Evolutionary conservation across 805 yeast species (phyloP).

Genomic region (Yamadazyma paraphyllophila): DNA sequence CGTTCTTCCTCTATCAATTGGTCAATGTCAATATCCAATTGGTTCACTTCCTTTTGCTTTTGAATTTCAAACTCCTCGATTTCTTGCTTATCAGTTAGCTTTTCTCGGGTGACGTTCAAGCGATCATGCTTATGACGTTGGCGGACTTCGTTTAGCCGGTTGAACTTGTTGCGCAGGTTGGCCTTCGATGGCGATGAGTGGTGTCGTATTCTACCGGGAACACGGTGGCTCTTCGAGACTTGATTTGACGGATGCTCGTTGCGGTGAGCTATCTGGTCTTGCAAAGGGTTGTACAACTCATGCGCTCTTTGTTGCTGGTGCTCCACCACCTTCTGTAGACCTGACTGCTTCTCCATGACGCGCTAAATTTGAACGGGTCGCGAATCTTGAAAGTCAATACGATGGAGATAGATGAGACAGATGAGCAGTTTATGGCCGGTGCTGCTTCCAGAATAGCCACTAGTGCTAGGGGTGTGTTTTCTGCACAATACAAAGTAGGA

Average conservation of each 20-base stretch:
- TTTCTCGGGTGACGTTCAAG: conserved; percentile 16
- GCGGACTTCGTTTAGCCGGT: conserved; percentile 21
- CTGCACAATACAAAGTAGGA: background rate
- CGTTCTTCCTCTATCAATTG: conserved; percentile 1
- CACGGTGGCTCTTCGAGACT: no score
- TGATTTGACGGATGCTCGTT: background rate
- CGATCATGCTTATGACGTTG: conserved; percentile 23
- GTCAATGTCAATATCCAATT: background rate
- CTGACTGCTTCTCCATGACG: background rate
- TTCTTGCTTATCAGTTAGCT: background rate
- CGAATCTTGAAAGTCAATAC: background rate
- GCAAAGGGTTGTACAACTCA: conserved; percentile 11
- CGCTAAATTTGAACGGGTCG: background rate
- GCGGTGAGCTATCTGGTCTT: conserved; percentile 3
- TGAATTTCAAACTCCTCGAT: background rate
- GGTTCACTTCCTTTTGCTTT: conserved; percentile 3
- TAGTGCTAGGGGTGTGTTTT: conserved; percentile 11
- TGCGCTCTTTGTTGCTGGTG: conserved; percentile 7
- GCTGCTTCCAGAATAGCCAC: conserved; percentile 13
- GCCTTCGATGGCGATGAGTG: conserved; percentile 8
- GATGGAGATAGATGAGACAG: conserved; percentile 16
- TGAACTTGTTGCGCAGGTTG: conserved; percentile 13
- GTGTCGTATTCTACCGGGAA: conserved; percentile 1
- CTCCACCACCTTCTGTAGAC: conserved; percentile 1
- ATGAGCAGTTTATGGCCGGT: conserved; percentile 15